A percentile compares a stretch with the other conserved stretches of the same genome.
phyloP scores from a whole-genome alignment of 2,329 filamentous ascomycete species.

The Ilyonectria sp. region DNA sequence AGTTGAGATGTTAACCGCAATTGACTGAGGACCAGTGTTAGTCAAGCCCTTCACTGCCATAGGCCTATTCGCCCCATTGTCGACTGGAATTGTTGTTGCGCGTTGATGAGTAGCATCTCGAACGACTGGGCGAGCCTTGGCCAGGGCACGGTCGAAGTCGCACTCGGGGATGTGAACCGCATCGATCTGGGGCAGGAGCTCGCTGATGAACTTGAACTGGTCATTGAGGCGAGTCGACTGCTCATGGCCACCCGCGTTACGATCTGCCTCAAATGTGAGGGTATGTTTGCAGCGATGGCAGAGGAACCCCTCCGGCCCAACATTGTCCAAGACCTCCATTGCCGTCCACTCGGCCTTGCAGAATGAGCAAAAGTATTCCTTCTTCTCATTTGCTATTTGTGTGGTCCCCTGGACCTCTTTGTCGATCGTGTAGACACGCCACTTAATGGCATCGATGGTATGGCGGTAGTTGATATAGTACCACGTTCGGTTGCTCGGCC shows the following conservation, averaged over 20 bases:
- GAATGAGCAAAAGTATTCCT: slow-evolving; percentile 88
- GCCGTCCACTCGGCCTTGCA: slow-evolving; percentile 91
- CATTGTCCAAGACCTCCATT: slow-evolving; percentile 88
- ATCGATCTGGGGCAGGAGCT: slow-evolving; percentile 83
- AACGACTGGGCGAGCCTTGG: slow-evolving; percentile 74
- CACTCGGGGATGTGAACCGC: slow-evolving; percentile 81
- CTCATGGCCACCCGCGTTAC: slow-evolving; percentile 79
- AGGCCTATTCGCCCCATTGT: slow-evolving; percentile 67
- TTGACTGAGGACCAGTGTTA: slow-evolving; percentile 77
- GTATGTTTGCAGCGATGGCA: slow-evolving; percentile 83
- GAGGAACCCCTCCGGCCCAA: slow-evolving; percentile 80
- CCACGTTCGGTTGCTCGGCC: slow-evolving; percentile 89
- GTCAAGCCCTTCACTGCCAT: slow-evolving; percentile 79
- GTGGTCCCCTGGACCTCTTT: slow-evolving; percentile 90
- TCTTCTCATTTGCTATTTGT: slow-evolving; percentile 86
- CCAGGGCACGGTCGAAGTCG: slow-evolving; percentile 79
- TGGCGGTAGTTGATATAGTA: slow-evolving; percentile 97
- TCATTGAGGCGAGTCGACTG: slow-evolving; percentile 82
- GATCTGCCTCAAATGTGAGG: slow-evolving; percentile 77
- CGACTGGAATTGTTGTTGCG: slow-evolving; percentile 71
- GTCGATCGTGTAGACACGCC: slow-evolving; percentile 88
- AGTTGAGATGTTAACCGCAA: slow-evolving; percentile 79
- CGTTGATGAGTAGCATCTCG: slow-evolving; percentile 79
- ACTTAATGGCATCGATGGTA: slow-evolving; percentile 97
- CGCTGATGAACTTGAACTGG: slow-evolving; percentile 84